These are phyloP conservation scores for Sedum album DNA, from an alignment of 164 flowering plant genomes.

Conservation along the genomic window DNA sequence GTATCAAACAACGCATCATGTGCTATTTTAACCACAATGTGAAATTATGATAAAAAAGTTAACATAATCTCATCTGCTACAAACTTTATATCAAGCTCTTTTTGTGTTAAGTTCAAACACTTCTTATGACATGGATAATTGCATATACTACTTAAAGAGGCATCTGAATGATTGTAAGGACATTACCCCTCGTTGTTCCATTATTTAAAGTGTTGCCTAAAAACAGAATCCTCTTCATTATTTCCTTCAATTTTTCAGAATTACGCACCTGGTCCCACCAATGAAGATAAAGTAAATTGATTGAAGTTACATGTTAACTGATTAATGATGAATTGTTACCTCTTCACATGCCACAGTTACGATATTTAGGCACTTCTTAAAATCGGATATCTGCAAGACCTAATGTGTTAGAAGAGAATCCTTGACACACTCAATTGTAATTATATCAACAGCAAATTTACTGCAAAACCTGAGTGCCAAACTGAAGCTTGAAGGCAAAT, in stretches of 20 bases:
- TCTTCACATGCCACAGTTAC: conserved; percentile 80
- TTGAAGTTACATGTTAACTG: background rate
- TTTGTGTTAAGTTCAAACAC: background rate
- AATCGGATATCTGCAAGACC: conserved; percentile 58
- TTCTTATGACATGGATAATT: too few relatives aligned
- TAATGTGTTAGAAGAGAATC: background rate
- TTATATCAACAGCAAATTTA: conserved; percentile 13
- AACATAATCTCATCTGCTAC: too few relatives aligned
- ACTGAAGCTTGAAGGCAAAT: conserved; percentile 88
- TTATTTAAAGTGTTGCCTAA: conserved; percentile 87
- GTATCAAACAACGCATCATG: too few relatives aligned
- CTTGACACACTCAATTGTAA: background rate
- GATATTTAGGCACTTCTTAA: conserved; percentile 57
- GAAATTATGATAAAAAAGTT: background rate
- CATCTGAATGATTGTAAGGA: background rate
- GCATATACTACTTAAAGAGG: background rate
- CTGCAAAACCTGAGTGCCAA: conserved; percentile 68
- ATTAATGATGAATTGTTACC: conserved; percentile 31
- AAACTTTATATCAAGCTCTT: background rate
- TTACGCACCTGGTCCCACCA: conserved; percentile 55
- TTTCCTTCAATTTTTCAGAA: conserved; percentile 72
- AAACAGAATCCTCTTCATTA: conserved; percentile 74
- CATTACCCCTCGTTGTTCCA: conserved; percentile 97
- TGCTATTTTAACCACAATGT: too few relatives aligned
- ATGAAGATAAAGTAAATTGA: conserved; percentile 8